These are phyloP conservation scores for Fusarium mexicanum DNA, from an alignment of 2,329 filamentous ascomycete genomes.

Conservation along the genomic window DNA sequence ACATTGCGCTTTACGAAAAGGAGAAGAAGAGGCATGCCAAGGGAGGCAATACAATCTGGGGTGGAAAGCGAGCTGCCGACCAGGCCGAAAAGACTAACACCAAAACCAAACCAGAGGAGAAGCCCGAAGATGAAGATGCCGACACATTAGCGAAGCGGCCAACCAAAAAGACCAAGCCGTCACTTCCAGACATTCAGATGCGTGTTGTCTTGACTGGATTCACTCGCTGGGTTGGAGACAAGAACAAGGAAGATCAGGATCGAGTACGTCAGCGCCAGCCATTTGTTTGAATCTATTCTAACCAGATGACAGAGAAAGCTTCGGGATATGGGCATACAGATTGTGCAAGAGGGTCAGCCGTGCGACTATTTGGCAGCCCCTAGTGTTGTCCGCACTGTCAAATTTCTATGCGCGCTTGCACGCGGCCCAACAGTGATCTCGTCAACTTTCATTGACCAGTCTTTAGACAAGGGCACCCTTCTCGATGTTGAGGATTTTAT, in stretches of 20 bases:
- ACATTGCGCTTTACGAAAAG: slow-evolving; percentile 91
- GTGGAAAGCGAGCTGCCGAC: slow-evolving; percentile 70
- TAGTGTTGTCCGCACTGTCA: slow-evolving; percentile 86
- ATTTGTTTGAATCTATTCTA: slow-evolving; percentile 24
- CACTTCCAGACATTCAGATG: slow-evolving; percentile 71
- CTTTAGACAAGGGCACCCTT: slow-evolving; percentile 73
- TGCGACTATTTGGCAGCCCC: slow-evolving; percentile 92
- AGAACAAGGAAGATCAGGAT: slow-evolving; percentile 80
- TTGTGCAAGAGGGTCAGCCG: slow-evolving; percentile 77
- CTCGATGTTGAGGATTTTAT: slow-evolving; percentile 72
- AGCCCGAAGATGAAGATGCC: slow-evolving; percentile 58
- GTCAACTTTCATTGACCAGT: slow-evolving; percentile 80
- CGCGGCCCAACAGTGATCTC: slow-evolving; percentile 81
- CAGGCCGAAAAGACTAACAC: slow-evolving; percentile 62
- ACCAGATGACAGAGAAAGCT: slow-evolving; percentile 72
- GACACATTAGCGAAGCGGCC: slow-evolving; percentile 60
- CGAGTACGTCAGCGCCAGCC: slow-evolving; percentile 65
- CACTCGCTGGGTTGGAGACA: slow-evolving; percentile 79
- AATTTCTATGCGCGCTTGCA: slow-evolving; percentile 90
- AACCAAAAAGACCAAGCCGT: slow-evolving; percentile 70
- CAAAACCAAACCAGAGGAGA: slow-evolving; percentile 57
- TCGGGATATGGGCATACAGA: slow-evolving; percentile 81
- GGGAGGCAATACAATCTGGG: slow-evolving; percentile 62
- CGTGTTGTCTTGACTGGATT: slow-evolving; percentile 87
- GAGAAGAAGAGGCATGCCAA: slow-evolving; percentile 80